Conservation (phyloP, 495 filamentous ascomycete genomes). For the Annulohypoxylon moriforme region DNA sequence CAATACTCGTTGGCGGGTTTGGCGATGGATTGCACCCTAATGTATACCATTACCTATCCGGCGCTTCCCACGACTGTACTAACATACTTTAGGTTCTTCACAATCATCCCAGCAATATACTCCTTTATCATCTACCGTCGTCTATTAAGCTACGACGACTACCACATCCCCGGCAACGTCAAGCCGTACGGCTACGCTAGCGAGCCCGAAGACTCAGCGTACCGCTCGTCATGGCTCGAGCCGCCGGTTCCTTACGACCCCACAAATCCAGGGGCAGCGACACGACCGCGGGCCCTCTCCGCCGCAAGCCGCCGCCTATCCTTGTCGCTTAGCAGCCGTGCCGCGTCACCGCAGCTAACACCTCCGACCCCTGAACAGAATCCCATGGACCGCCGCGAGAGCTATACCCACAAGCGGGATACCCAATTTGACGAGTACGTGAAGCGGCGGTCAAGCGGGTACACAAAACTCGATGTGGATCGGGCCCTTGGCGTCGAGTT, state of each 20-base stretch:
- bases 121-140: conserved; percentile 54
- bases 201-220: conserved; percentile 38
- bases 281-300: conserved; percentile 39
- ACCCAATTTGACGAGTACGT: conserved; percentile 52
- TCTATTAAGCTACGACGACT: conserved; percentile 56
- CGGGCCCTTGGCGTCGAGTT: conserved; percentile 54
- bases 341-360: conserved; percentile 16
- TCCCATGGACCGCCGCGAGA: conserved; percentile 27
- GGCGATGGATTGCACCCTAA: conserved; percentile 54
- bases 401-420: conserved; percentile 51
- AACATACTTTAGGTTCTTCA: conserved; percentile 44
- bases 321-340: conserved; percentile 25
- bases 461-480: conserved; percentile 49
- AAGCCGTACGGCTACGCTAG: conserved; percentile 48
- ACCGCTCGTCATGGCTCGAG: conserved; percentile 32
- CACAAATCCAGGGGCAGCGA: conserved; percentile 19
- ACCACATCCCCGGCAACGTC: conserved; percentile 52
- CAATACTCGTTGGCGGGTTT: conserved; percentile 57
- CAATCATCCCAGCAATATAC: conserved; percentile 53
- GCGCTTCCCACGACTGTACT: neutral
- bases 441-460: conserved; percentile 26
- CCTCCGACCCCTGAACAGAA: neutral
- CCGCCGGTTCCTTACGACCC: conserved; percentile 38
- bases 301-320: conserved; percentile 35
- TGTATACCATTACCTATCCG: conserved; percentile 43